Evolutionary conservation across 192 early-diverging fungal genomes (phyloP).

Genomic region (Chytriomyces sp.): DNA sequence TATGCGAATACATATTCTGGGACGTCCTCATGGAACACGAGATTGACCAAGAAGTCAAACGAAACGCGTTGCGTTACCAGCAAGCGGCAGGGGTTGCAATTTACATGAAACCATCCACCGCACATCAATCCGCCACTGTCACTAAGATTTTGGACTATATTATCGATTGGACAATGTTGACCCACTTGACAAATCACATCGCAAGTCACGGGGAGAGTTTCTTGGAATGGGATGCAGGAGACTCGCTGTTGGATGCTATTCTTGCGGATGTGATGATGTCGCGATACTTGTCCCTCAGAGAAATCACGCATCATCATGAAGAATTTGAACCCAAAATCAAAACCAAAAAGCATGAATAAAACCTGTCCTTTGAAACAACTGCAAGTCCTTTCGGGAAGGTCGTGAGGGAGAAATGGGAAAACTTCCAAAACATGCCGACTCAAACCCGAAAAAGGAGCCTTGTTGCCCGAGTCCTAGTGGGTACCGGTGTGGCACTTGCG

Average conservation of each 20-base stretch:
- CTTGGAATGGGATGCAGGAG: slow-evolving; percentile 23
- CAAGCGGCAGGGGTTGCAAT: not conserved
- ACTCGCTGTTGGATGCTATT: slow-evolving; percentile 12
- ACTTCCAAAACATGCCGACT: too few relatives aligned
- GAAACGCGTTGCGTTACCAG: not conserved
- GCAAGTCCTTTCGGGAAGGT: too few relatives aligned
- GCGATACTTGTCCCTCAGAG: slow-evolving; percentile 6
- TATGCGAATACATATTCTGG: slow-evolving; percentile 10
- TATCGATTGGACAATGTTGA: slow-evolving; percentile 6
- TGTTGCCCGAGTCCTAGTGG: slow-evolving; percentile 1
- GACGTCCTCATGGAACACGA: slow-evolving; percentile 7
- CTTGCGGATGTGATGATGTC: slow-evolving; percentile 5
- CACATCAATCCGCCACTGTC: slow-evolving; percentile 5
- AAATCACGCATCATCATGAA: too few relatives aligned
- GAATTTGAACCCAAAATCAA: too few relatives aligned
- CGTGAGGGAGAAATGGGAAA: too few relatives aligned
- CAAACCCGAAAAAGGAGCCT: slow-evolving; percentile 19
- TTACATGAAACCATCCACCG: not conserved
- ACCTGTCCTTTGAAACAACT: too few relatives aligned
- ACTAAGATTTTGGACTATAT: slow-evolving; percentile 12
- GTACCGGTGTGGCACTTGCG: slow-evolving; percentile 27
- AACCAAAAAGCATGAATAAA: too few relatives aligned
- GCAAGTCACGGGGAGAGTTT: slow-evolving; percentile 6
- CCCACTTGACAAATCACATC: not conserved
- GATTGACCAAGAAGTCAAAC: slow-evolving; percentile 11